Evolutionary conservation across 176 grass and related monocot species (phyloP), one percentile per base, ranked within the genome.

Genomic region (Ampelocalamus luodianensis): DNA sequence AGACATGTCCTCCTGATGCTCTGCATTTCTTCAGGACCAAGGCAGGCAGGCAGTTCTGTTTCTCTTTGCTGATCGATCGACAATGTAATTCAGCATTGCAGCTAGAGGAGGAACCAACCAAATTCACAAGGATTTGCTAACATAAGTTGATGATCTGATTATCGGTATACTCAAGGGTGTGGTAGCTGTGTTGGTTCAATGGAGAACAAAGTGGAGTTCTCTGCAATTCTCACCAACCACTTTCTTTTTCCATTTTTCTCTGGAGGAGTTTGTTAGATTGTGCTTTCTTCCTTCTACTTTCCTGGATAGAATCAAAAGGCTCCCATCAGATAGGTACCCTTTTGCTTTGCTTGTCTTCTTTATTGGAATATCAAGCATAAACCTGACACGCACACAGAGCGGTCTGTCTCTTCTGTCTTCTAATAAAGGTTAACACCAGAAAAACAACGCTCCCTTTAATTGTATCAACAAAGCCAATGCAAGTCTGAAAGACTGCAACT

Each of bases 11-110:
- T 29, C 44, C 45, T 32, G 44, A 73, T 3, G 71, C 44, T 49
- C 44, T 72, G 43, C 44, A 50, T 73, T 72, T 73, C 71, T 73
- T 73, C 15, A 32, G 71, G 71, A 50, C 23, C 71, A 73, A 73
- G 44, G 8, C 24, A 48, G 42, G 6, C n/a, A 71, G n/a, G 69
- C 40, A 26, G 40, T 45, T 23, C 3, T 46, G 11, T 3, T 13
- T 10, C 37, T 6, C n/a, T 26, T 29, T 63, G 11, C 24, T 15
- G 60, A 29, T 63, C 24, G 4, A 63, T 63, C 10, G 24, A 63
- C 10, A 14, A 29, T 29, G 12, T 29, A 13, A 63, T 29, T 63
- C 60, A 15, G 60, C 60, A 63, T 63, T 29, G 5, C 60, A 29
- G 55, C 55, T 11, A 59, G 55, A n/a, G 22, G 6, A 55, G 18